Conservation (phyloP, 225 moss, liverwort and hornwort genomes). For the Lunularia cruciata region DNA sequence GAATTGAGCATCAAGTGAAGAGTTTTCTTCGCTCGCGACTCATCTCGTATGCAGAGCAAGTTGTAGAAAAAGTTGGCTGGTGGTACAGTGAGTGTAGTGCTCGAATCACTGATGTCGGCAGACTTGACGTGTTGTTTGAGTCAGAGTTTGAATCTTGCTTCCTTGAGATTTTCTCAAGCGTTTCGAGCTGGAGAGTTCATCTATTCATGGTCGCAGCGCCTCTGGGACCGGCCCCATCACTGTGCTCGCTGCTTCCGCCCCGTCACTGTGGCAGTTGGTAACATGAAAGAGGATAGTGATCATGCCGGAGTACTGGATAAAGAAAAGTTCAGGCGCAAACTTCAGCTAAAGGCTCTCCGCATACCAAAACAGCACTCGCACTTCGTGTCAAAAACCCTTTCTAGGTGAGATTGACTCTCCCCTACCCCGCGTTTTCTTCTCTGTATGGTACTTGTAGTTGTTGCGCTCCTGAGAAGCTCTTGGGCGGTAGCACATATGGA, state of each 20-base stretch:
- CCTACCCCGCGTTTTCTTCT: not conserved
- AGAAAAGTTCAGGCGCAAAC: conserved; percentile 54
- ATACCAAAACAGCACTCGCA: conserved; percentile 75
- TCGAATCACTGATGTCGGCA: conserved; percentile 8
- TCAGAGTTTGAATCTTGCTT: conserved; percentile 2
- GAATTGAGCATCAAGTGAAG: too few species aligned
- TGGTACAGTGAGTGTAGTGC: too few species aligned
- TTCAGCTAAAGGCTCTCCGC: conserved; percentile 65
- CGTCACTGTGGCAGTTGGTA: conserved; percentile 1
- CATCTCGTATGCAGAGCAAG: too few species aligned
- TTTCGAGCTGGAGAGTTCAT: not conserved
- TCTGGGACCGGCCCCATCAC: not conserved
- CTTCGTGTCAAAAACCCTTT: conserved; percentile 60
- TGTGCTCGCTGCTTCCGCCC: not conserved
- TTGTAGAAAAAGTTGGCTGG: too few species aligned
- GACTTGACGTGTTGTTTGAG: conserved; percentile 18
- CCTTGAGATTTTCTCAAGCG: conserved; percentile 13
- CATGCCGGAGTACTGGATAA: conserved; percentile 49
- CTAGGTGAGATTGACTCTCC: too few species aligned
- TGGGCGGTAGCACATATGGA: too few species aligned
- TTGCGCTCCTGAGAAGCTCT: too few species aligned
- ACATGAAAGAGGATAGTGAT: conserved; percentile 32
- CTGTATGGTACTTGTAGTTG: too few species aligned
- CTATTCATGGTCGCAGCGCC: conserved; percentile 11
- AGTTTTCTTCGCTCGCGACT: too few species aligned